Conservation (phyloP, 2,329 filamentous ascomycete species). For the Talaromyces sp. region DNA sequence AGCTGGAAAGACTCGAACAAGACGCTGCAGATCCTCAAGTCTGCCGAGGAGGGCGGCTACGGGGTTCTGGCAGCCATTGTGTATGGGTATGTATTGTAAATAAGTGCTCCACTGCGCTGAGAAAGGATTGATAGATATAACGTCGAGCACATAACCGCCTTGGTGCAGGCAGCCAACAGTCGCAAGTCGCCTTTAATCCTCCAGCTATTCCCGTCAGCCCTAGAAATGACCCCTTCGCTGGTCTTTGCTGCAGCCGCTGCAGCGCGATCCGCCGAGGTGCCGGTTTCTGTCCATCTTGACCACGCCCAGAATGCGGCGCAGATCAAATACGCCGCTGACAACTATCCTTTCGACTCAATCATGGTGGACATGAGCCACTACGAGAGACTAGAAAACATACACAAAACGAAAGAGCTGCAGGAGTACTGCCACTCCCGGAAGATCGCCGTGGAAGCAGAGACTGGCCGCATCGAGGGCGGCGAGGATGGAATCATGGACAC, state of each 20-base stretch:
- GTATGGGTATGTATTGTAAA: background rate
- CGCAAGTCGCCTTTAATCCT: background rate
- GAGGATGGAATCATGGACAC: slow-evolving; percentile 1
- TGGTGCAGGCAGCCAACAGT: background rate
- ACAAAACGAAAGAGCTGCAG: background rate
- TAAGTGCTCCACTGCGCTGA: background rate
- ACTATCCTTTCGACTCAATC: background rate
- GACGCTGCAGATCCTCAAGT: background rate
- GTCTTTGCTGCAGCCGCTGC: background rate
- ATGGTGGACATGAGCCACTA: slow-evolving; percentile 1
- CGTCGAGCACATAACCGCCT: background rate
- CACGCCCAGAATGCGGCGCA: background rate
- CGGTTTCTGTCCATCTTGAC: background rate
- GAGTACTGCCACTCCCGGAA: background rate
- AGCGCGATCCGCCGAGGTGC: background rate
- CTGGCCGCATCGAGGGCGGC: background rate
- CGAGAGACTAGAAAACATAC: background rate
- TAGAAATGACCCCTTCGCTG: background rate
- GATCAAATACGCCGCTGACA: background rate
- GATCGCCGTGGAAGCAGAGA: slow-evolving; percentile 1
- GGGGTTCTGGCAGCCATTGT: background rate
- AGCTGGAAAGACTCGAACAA: background rate
- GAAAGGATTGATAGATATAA: background rate
- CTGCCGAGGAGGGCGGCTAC: background rate
- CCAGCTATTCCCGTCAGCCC: background rate